Percentiles rank a stretch among this genome's conserved stretches.
Evolutionary conservation across 1,284 basidiomycete species (phyloP).

Genomic region (Schizopora paradoxa): DNA sequence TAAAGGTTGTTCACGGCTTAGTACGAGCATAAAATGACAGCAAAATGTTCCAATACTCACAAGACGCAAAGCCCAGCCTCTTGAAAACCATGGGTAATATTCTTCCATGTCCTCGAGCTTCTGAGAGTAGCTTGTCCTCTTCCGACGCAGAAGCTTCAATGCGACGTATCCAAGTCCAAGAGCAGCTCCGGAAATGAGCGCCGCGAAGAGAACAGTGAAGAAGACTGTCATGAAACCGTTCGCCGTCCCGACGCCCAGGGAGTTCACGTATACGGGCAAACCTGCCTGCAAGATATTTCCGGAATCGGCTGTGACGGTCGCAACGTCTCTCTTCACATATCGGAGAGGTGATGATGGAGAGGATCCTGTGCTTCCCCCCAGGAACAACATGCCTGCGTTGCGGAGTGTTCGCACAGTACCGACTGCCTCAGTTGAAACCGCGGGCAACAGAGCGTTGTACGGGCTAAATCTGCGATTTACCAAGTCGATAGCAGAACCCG

Average conservation of each 20-base stretch:
- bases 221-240: slow-evolving; percentile 86
- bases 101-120: slow-evolving; percentile 30
- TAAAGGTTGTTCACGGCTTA: slow-evolving; percentile 33
- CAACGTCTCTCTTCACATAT: slow-evolving; percentile 34
- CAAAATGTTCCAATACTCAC: no score
- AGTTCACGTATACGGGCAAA: slow-evolving; percentile 76
- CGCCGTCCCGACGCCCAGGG: slow-evolving; percentile 66
- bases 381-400: slow-evolving; percentile 4
- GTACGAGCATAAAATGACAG: slow-evolving; percentile 3
- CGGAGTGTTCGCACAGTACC: slow-evolving; percentile 1
- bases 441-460: slow-evolving; percentile 46
- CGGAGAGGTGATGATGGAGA: slow-evolving; percentile 3
- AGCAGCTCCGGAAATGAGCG: slow-evolving; percentile 48
- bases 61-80: slow-evolving; percentile 54
- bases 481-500: slow-evolving; percentile 58
- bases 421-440: slow-evolving; percentile 22
- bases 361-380: slow-evolving; percentile 8
- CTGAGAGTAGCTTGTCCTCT: slow-evolving; percentile 18
- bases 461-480: slow-evolving; percentile 78
- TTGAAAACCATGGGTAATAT: slow-evolving; percentile 43
- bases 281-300: slow-evolving; percentile 70
- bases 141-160: slow-evolving; percentile 30
- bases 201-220: slow-evolving; percentile 59
- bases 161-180: slow-evolving; percentile 50
- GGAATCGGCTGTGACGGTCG: slow-evolving; percentile 60